Percentiles rank a stretch among this genome's conserved stretches.
Conservation (phyloP, 805 yeast genomes). For the Schwanniomyces polymorphus region DNA sequence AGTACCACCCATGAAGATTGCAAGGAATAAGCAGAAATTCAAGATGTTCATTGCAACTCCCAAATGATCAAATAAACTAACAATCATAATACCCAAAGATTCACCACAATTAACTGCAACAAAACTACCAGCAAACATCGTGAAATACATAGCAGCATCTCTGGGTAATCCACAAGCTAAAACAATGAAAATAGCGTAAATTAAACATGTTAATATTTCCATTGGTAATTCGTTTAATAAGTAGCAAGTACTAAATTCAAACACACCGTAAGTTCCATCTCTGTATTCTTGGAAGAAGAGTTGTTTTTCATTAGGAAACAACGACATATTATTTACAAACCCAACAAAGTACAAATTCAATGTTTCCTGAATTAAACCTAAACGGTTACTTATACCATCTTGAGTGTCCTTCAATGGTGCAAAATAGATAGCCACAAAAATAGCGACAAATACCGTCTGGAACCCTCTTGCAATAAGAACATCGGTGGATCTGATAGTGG, state of each 20-base stretch:
- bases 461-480: conserved; percentile 62
- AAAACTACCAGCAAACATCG: conserved; percentile 54
- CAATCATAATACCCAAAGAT: conserved; percentile 78
- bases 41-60: conserved; percentile 81
- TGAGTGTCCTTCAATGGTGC: conserved; percentile 35
- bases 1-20: conserved; percentile 82
- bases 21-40: conserved; percentile 64
- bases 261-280: conserved; percentile 67
- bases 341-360: conserved; percentile 76
- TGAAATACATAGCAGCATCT: conserved; percentile 64
- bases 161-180: conserved; percentile 75
- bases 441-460: conserved; percentile 64
- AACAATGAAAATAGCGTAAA: conserved; percentile 63
- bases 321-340: conserved; percentile 71
- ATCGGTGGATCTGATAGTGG: conserved; percentile 44
- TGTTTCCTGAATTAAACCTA: conserved; percentile 76
- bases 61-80: conserved; percentile 68
- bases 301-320: conserved; percentile 72
- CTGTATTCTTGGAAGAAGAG: conserved; percentile 77
- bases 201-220: conserved; percentile 56
- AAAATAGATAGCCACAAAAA: conserved; percentile 67
- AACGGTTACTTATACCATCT: conserved; percentile 61
- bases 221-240: conserved; percentile 65
- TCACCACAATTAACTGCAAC: conserved; percentile 74
- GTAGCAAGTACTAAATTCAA: conserved; percentile 63